Evolutionary conservation across 1,139 yeast genomes (phyloP), one percentile per base, ranked within the genome.

Genomic region (Scheffersomyces segobiensis): DNA sequence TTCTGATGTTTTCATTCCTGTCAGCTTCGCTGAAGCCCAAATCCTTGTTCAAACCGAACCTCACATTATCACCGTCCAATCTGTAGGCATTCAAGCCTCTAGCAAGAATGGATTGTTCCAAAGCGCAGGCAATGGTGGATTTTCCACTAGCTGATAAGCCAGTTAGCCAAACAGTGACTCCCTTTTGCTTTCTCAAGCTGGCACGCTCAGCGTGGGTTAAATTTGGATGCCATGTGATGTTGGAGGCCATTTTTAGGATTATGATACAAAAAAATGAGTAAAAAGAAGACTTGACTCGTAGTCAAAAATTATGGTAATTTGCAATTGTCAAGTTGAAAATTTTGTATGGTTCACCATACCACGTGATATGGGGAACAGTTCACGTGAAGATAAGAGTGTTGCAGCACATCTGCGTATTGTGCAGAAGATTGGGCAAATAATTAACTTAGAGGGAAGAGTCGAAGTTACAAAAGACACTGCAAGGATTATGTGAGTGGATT

Each of bases 141-240:
- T 93, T 93, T 61, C 98, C 98, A 57, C 96, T 89, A 7, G 98
- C 98, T 61, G 97, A 90, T 64, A 93, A 83, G 2, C 98, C 98
- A 12, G 98, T 93, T 67, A 93, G 83, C 98, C 98, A 93, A 51
- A 93, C 82, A 24, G 98, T 93, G 60, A 91, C 88, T 55, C 98
- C 98, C 62, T 83, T 83, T 78, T 93, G 98, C 62, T 88, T 87
- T 64, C 92, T 86, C 60, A 91, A 78, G 32, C 72, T 76, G 53
- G 84, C 75, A 69, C 98, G 89, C 77, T 93, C 97, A 22, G 81
- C 86, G 74, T 89, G 93, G 46, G 96, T 88, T 67, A 93, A 81
- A 70, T 96, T 95, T 63, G 86, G 87, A 77, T 93, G 98, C 98
- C 98, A 93, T 64, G 97, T 92, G 74, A 93, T 92, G 71, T 93